Percentiles rank a stretch among this genome's conserved stretches.
Evolutionary conservation across 371 early-diverging fungal species (phyloP).

Genomic region (Rhizopus microsporus): DNA sequence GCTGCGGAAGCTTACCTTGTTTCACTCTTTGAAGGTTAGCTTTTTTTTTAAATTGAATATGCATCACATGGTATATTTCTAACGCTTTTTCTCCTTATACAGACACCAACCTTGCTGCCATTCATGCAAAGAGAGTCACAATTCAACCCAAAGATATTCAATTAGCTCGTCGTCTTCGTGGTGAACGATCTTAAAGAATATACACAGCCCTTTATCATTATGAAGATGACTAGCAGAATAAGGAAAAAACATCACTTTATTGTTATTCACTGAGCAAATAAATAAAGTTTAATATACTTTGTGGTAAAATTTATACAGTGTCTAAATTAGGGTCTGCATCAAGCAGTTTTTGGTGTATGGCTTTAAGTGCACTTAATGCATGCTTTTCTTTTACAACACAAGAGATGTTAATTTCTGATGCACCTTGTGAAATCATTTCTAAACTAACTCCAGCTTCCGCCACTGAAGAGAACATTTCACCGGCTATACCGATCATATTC

Average conservation of each 20-base stretch:
- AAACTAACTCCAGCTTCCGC: slow-evolving; percentile 91
- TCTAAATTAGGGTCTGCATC: slow-evolving; percentile 23
- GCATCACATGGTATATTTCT: slow-evolving; percentile 3
- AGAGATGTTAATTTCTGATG: slow-evolving; percentile 96
- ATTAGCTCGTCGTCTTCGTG: slow-evolving; percentile 92
- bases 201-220: too few species aligned
- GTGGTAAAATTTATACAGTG: too few species aligned
- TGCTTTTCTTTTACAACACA: slow-evolving; percentile 84
- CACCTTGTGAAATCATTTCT: slow-evolving; percentile 98
- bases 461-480: slow-evolving; percentile 90
- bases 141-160: slow-evolving; percentile 99
- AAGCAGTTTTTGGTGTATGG: slow-evolving; percentile 81
- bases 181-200: slow-evolving; percentile 74
- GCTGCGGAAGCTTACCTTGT: slow-evolving; percentile 97
- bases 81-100: not conserved
- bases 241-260: too few species aligned
- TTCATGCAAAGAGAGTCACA: slow-evolving; percentile 99
- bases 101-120: slow-evolving; percentile 97
- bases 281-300: too few species aligned
- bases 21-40: slow-evolving; percentile 85
- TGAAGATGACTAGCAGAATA: too few species aligned
- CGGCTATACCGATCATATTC: slow-evolving; percentile 91
- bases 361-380: slow-evolving; percentile 79
- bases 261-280: too few species aligned
- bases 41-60: not conserved